Evolutionary conservation across 768 basidiomycete species (phyloP).

Genomic region (Dioszegia hungarica): DNA sequence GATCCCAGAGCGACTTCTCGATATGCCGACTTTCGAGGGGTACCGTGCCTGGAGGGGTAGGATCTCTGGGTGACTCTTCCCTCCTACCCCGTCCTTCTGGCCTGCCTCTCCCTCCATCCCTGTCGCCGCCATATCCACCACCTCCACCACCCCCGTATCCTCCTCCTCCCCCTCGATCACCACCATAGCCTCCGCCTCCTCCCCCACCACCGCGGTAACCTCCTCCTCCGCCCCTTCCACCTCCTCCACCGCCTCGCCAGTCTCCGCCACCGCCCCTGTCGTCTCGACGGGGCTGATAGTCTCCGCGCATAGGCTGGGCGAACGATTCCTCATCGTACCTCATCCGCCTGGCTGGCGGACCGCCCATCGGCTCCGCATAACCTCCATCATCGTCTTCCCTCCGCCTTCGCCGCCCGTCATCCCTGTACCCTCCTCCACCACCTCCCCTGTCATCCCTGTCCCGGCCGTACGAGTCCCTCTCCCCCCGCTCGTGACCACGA

Average conservation of each 20-base stretch:
- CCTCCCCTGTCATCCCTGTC: conserved; percentile 19
- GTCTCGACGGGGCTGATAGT: conserved; percentile 15
- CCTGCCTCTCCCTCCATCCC: conserved; percentile 49
- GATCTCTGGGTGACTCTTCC: conserved; percentile 69
- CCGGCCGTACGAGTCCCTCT: conserved; percentile 15
- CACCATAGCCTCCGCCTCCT: conserved; percentile 9
- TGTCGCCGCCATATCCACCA: conserved; percentile 24
- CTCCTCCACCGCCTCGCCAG: conserved; percentile 4
- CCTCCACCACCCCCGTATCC: conserved; percentile 45
- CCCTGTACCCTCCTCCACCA: conserved; percentile 28
- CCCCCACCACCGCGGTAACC: conserved; percentile 9
- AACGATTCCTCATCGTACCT: conserved; percentile 29
- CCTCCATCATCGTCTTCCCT: conserved; percentile 29
- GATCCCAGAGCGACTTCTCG: conserved; percentile 92
- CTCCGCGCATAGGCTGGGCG: conserved; percentile 26
- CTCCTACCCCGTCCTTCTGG: conserved; percentile 54
- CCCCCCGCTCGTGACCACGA: conserved; percentile 19
- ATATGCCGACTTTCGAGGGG: conserved; percentile 80
- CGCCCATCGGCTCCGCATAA: conserved; percentile 35
- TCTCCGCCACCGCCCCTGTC: conserved; percentile 15
- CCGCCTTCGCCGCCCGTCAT: conserved; percentile 35
- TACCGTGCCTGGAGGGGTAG: conserved; percentile 79
- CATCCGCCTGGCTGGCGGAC: conserved; percentile 17
- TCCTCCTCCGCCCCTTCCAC: conserved; percentile 17
- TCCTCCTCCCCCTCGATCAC: conserved; percentile 16